Evolutionary conservation across 176 grass and related monocot genomes (phyloP), one percentile per base, ranked within the genome.

Genomic region (Zoysia japonica): DNA sequence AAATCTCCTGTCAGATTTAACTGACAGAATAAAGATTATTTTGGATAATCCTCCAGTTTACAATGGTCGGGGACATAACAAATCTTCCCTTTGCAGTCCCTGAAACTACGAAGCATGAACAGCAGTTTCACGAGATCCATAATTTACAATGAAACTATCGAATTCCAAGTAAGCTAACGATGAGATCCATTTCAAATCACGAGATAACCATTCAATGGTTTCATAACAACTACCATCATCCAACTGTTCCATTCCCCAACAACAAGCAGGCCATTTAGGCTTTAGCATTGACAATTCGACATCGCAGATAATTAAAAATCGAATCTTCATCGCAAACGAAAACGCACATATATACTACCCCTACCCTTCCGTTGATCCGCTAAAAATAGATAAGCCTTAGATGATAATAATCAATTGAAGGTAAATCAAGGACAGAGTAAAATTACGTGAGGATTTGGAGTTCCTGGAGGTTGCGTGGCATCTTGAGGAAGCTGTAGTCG

Each of bases 401-500:
- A 28, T 28, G 28, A 28, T 28, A 28, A 28, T 28, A 28, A 28
- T 28, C n/a, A 55, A 51, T 47, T 46, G 11, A 69, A 69, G 16
- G 5, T 66, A 57, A 40, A 79, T 28, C 16, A 56, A n/a, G 12
- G 28, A 79, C 54, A 75, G 38, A 16, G 44, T 40, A 63, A 28
- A 73, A 37, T 80, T 89, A 99, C 96, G 88, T 95, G 69, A 99
- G 88, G 78, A 85, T 85, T 83, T 95, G 90, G 79, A 99, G 88
- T 64, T 99, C 96, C 15, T 93, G 79, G 55, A 94, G 87, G 49
- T 86, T 89, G 51, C 48, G 84, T 0, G 89, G 89, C 44, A 94
- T 49, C 82, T 92, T 92, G 72, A 89, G 88, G 72, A 94, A 85
- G 80, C 79, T 90, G 83, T 89, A 90, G 84, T 92, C 90, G 55